Base-by-base conservation (phyloP, 257 asterid species). In the Haberlea rhodopensis region DNA sequence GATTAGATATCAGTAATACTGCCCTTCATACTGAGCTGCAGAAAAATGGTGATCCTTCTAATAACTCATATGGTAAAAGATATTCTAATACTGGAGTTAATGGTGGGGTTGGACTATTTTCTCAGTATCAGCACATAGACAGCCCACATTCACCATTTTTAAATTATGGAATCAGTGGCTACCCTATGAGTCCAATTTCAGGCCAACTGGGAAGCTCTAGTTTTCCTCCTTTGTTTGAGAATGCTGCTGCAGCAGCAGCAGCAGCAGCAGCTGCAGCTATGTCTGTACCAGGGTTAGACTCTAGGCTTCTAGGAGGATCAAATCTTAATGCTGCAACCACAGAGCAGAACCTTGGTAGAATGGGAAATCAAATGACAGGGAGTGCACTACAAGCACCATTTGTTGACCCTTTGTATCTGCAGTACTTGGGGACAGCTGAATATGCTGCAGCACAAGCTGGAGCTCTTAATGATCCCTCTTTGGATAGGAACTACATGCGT, bases 391-490 rank as follows among this genome's bases (percentile, higher is more conserved):
- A 78, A 43, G 71, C 72, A 75, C 76, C 84, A 16, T 59, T 24
- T 53, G 69, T 85, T 69, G 94, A 87, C 64, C 89, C 91, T 18
- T 24, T 76, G 63, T 83, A 78, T 73, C 77, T 81, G 62, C 90
- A 82, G 28, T 88, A 82, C 76, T 63, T 79, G 78, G 76, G 71
- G 58, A 62, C 84, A 18, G 63, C 73, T 34, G 91, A 75, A 60
- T 79, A 82, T 72, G 74, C 79, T 74, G 73, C 89, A 52, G 79
- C 82, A 43, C 51, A 43, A 43, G 51, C 51, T 43, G 51, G 51
- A 34, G 79, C 86, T 79, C 77, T 79, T 19, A 80, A 67, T 65
- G 79, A 79, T 67, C 78, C 81, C 65, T 53, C 71, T 52, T 25
- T 67, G 32, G 76, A 80, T 58, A 69, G 76, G 68, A 84, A 67